Base-by-base conservation (phyloP, 164 flowering plant species). In the Annona squamosa region DNA sequence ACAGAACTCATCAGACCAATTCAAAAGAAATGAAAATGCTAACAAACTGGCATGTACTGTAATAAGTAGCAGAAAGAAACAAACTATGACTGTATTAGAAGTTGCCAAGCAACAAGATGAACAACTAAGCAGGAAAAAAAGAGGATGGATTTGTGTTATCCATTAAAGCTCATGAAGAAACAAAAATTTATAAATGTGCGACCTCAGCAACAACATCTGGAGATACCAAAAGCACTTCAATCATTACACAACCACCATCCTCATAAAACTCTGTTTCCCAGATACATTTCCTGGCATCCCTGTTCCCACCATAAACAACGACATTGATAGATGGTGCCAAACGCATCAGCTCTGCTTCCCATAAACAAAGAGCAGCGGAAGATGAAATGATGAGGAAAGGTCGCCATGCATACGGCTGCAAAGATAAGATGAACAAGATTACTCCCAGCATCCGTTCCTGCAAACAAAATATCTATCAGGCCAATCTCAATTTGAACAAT, bases 341-440 rank as follows among this genome's bases (percentile, higher is more conserved):
- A 19, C 72, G 84, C 13, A 74, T 66, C 62, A 91, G 87, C 77
- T 85, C 90, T 73, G 85, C 76, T 69, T 89, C 92, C 97, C 97
- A 91, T 52, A 57, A 76, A 74, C 78, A 48, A 73, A 86, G 77
- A n/a, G 81, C 74, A 52, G 73, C n/a, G 44, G 82, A 70, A 61
- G 81, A 62, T 63, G 91, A 67, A 63, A 90, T 78, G 41, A 91
- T 76, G n/a, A 91, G 92, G 77, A 90, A 85, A 72, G 97, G 97
- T 72, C 74, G 78, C 46, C 48, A 74, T 59, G 63, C 75, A 76
- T 81, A 65, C 7, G 81, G 67, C 67, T 76, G 78, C 63, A 90
- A 73, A 4, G 94, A 85, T 67, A 79, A 43, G 67, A 91, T 81
- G 68, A 85, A 84, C 67, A 83, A 73, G 68, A 86, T 67, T 56